phyloP scores from a whole-genome alignment of 768 basidiomycete species.

The Lactifluus hygrophoroides region DNA sequence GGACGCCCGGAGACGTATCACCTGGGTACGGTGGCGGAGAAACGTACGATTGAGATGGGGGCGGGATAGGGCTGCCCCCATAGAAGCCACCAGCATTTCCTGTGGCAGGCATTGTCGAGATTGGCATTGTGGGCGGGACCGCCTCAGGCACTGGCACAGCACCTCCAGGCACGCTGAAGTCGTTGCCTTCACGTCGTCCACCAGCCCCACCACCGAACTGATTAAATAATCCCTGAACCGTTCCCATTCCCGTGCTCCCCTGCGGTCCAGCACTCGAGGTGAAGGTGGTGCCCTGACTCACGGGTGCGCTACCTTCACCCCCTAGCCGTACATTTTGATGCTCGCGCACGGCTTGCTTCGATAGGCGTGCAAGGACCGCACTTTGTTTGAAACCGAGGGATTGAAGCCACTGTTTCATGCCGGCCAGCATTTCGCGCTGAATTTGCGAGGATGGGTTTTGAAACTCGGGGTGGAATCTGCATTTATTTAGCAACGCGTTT shows the following conservation, averaged over 20 bases:
- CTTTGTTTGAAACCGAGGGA: conserved; percentile 40
- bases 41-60: neutral
- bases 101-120: neutral
- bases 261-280: conserved; percentile 41
- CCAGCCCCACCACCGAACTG: conserved; percentile 28
- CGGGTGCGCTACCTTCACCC: conserved; percentile 42
- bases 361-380: conserved; percentile 46
- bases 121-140: neutral
- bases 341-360: conserved; percentile 57
- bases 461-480: conserved; percentile 81
- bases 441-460: conserved; percentile 52
- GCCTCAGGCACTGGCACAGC: neutral
- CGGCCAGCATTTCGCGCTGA: conserved; percentile 69
- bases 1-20: neutral
- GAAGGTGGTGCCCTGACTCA: conserved; percentile 39
- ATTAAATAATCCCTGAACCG: conserved; percentile 30
- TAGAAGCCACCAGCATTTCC: conserved; percentile 1
- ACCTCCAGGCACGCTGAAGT: neutral
- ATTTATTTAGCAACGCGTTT: neutral
- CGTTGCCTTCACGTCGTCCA: conserved; percentile 7
- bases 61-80: neutral
- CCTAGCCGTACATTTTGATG: conserved; percentile 60
- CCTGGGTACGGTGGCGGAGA: conserved; percentile 4
- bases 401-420: conserved; percentile 54
- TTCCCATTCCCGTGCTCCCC: conserved; percentile 36